Base-by-base conservation (phyloP, 345 rosid species). In the Eucalyptus cloeziana region DNA sequence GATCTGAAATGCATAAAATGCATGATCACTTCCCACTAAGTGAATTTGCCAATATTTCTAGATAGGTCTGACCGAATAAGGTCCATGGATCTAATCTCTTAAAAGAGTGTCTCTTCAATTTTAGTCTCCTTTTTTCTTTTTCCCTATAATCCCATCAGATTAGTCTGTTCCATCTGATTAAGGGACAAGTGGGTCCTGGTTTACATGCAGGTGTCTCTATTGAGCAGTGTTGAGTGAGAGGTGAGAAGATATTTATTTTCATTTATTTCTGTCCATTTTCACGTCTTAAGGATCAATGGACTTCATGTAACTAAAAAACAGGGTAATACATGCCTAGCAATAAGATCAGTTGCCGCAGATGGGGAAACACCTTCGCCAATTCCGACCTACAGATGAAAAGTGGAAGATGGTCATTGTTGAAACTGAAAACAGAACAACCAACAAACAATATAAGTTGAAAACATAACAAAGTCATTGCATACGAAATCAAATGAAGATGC, bases 311-410 rank as follows among this genome's bases (percentile, higher is more conserved):
- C 16, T 60, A 87, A 24, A 87, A 37, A 51, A 30, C 12, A 33
- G 5, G 16, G 80, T 92, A 86, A 90, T 88, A 95, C 96, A 88
- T 96, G 95, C 99, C 99, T 96, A 92, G 99, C 99, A 89, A 97
- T 97, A 88, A 97, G 99, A 91, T 96, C 99, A 49, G 99, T 97
- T 17, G 99, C 99, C 85, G 99, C 99, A 5, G 99, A 97, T 15
- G 99, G 99, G 86, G 99, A 96, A 92, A 97, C 98, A 81, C 99
- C 99, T 95, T 96, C 99, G 89, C 99, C 99, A 86, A 97, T 96
- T 89, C 99, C 99, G 62, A 97, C 99, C 99, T 87, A 60, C 88
- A 47, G 67, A 30, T 47, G 5, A 47, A 67, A 87, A 44, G 47
- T 44, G 45, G 58, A 86, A 86, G 2, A 86, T n/a, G 87, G 15